These are phyloP conservation scores for Hymenoscyphus occultus DNA, from an alignment of 2,329 filamentous ascomycete genomes.

Conservation along the genomic window DNA sequence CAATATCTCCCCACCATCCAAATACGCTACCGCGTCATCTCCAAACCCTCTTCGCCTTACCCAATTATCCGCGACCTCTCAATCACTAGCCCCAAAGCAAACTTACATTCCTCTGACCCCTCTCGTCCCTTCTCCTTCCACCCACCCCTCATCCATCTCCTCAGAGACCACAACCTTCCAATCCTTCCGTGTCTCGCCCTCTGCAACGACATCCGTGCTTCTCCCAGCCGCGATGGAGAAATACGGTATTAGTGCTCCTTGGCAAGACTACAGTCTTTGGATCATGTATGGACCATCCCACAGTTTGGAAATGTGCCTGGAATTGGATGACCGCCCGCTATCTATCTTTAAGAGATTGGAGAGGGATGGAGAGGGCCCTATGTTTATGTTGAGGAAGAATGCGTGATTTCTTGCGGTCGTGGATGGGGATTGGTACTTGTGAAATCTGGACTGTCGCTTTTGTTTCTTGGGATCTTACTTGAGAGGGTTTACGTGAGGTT, in stretches of 20 bases:
- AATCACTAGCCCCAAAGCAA: not conserved
- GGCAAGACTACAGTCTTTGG: slow-evolving; percentile 91
- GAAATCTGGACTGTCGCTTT: not conserved
- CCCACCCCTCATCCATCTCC: not conserved
- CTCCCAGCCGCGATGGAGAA: slow-evolving; percentile 90
- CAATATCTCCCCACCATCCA: not conserved
- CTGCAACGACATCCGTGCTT: slow-evolving; percentile 93
- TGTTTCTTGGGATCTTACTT: no score
- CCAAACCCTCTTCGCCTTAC: not conserved
- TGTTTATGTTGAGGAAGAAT: slow-evolving; percentile 81
- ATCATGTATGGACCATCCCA: slow-evolving; percentile 92
- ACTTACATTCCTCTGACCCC: no score
- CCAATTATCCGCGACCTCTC: not conserved
- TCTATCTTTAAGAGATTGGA: slow-evolving; percentile 94
- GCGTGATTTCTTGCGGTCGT: not conserved
- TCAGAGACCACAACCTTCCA: slow-evolving; percentile 51
- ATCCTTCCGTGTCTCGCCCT: slow-evolving; percentile 91
- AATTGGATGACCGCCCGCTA: slow-evolving; percentile 84
- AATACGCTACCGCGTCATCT: not conserved
- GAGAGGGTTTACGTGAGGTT: no score
- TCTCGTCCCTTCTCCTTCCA: not conserved
- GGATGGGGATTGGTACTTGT: not conserved
- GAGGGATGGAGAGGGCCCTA: slow-evolving; percentile 91
- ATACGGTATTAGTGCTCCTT: slow-evolving; percentile 94
- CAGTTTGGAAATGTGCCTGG: slow-evolving; percentile 72